Evolutionary conservation across 495 filamentous ascomycete species (phyloP).

Genomic region (Penicillium flavigenum): DNA sequence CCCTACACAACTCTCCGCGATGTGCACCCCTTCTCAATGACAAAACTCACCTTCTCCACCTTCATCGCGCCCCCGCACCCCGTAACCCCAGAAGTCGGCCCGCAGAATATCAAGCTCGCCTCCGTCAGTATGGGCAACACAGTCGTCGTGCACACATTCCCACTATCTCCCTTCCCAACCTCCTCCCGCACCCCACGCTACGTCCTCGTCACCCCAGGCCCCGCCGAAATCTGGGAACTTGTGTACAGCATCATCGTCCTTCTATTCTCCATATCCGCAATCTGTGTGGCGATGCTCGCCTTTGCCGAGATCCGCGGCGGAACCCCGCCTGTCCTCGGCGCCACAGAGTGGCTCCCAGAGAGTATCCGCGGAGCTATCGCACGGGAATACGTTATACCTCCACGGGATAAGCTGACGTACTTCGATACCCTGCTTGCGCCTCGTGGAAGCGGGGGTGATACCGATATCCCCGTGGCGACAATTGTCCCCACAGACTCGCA

Average conservation of each 20-base stretch:
- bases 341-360: slow-evolving; percentile 44
- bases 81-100: slow-evolving; percentile 42
- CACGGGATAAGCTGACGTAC: slow-evolving; percentile 20
- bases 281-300: slow-evolving; percentile 62
- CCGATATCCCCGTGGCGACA: neutral
- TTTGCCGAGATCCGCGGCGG: slow-evolving; percentile 66
- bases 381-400: slow-evolving; percentile 17
- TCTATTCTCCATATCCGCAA: slow-evolving; percentile 53
- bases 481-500: slow-evolving; percentile 4
- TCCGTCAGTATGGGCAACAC: slow-evolving; percentile 84
- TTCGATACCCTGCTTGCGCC: slow-evolving; percentile 19
- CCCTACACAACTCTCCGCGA: slow-evolving; percentile 63
- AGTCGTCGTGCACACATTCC: slow-evolving; percentile 79
- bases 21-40: slow-evolving; percentile 84
- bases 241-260: slow-evolving; percentile 49
- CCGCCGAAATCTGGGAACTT: slow-evolving; percentile 48
- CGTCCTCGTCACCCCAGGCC: slow-evolving; percentile 59
- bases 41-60: slow-evolving; percentile 75
- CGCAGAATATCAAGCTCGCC: slow-evolving; percentile 73
- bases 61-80: slow-evolving; percentile 58
- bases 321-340: slow-evolving; percentile 56
- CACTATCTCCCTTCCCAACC: slow-evolving; percentile 58
- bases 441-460: neutral
- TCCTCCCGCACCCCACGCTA: slow-evolving; percentile 59
- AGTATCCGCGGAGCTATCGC: slow-evolving; percentile 35